These are phyloP conservation scores for Cladophialophora bantiana DNA, from an alignment of 2,329 filamentous ascomycete species.

Conservation along the genomic window DNA sequence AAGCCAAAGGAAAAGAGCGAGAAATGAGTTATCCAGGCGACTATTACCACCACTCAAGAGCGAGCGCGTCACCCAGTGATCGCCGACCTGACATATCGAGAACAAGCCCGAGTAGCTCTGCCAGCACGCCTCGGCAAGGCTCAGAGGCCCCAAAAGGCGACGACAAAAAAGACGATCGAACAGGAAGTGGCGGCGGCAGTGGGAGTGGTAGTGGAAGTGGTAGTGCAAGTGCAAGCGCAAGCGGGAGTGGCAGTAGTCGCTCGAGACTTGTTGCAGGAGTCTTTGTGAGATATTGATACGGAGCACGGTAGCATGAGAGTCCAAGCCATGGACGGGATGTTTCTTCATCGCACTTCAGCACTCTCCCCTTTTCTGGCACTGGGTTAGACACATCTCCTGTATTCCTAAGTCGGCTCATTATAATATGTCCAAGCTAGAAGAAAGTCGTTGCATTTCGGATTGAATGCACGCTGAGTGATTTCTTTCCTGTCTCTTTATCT, in stretches of 20 bases:
- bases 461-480: not conserved
- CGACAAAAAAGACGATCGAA: constrained; percentile 15
- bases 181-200: constrained; percentile 5
- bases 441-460: not conserved
- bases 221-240: not conserved
- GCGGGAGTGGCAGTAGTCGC: constrained; percentile 19
- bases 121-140: constrained; percentile 20
- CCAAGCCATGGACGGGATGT: not conserved
- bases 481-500: not conserved
- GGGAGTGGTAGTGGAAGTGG: constrained; percentile 7
- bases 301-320: not conserved
- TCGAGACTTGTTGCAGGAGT: constrained; percentile 32
- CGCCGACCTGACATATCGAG: constrained; percentile 18
- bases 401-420: not conserved
- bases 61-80: constrained; percentile 4
- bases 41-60: constrained; percentile 19
- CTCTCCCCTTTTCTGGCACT: not conserved
- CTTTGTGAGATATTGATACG: constrained; percentile 35
- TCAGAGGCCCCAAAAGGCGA: constrained; percentile 21
- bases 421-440: not conserved
- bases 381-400: not conserved
- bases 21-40: constrained; percentile 27
- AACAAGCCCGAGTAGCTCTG: constrained; percentile 14
- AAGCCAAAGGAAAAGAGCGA: constrained; percentile 32
- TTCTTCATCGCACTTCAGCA: not conserved